Evolutionary conservation across 2,329 filamentous ascomycete genomes (phyloP).

Genomic region (Amylocarpus encephaloides): DNA sequence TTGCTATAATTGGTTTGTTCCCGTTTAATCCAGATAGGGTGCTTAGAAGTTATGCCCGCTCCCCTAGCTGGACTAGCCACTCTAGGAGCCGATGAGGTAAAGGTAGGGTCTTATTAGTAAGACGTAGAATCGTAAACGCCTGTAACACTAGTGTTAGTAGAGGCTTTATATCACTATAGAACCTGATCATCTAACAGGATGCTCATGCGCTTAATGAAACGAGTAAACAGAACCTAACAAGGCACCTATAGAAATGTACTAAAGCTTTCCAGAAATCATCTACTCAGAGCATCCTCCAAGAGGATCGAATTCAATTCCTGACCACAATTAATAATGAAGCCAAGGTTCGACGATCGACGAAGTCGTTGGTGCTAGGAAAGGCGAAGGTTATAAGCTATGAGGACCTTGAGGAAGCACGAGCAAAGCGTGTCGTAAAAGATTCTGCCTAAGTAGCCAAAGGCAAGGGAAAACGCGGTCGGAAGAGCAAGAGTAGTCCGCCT

Average conservation of each 20-base stretch:
- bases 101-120: conserved; percentile 12
- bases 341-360: neutral
- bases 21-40: neutral
- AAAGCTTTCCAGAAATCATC: neutral
- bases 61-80: neutral
- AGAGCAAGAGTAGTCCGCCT: no score
- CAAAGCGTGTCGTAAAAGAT: conserved; percentile 8
- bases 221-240: neutral
- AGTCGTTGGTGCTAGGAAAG: neutral
- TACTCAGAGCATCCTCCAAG: neutral
- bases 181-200: neutral
- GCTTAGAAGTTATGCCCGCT: neutral
- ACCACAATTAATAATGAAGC: neutral
- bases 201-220: neutral
- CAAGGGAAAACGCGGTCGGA: no score
- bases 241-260: neutral
- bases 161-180: neutral
- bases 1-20: neutral
- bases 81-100: neutral
- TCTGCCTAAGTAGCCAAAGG: no score
- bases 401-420: conserved; percentile 22
- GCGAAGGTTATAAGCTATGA: conserved; percentile 30
- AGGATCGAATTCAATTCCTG: neutral
- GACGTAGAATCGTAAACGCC: conserved; percentile 9
- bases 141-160: neutral